A percentile compares a stretch with the other conserved stretches of the same genome.
Conservation (phyloP, 441 rosid species). For the Biscutella laevigata region DNA sequence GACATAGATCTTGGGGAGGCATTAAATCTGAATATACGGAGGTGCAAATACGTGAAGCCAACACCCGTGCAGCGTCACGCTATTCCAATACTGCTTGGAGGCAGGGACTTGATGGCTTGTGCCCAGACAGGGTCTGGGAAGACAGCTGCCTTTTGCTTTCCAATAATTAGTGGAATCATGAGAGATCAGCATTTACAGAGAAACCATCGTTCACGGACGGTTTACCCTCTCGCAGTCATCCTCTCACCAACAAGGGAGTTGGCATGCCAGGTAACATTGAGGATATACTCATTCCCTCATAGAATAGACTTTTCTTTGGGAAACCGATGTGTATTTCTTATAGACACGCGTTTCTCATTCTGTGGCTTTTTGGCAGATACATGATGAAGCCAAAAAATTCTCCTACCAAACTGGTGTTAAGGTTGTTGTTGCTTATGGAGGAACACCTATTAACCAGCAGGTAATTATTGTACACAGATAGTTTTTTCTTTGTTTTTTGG, state of each 20-base stretch:
- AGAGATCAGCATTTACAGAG: slow-evolving; percentile 38
- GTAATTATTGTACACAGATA: slow-evolving; percentile 15
- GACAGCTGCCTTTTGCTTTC: too few species aligned
- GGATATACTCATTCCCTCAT: neutral
- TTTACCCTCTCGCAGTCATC: slow-evolving; percentile 53
- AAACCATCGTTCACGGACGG: slow-evolving; percentile 43
- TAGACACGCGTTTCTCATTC: neutral
- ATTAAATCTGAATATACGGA: slow-evolving; percentile 40
- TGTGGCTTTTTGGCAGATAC: slow-evolving; percentile 34
- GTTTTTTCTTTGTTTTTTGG: neutral
- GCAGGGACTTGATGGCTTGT: too few species aligned
- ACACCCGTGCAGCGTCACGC: slow-evolving; percentile 58
- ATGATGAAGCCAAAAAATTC: slow-evolving; percentile 55
- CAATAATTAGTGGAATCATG: slow-evolving; percentile 57
- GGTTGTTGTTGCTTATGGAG: slow-evolving; percentile 61
- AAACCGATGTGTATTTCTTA: neutral
- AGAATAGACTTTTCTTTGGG: neutral
- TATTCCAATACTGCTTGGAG: slow-evolving; percentile 39
- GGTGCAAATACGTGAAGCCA: slow-evolving; percentile 58
- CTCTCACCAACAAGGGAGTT: slow-evolving; percentile 57
- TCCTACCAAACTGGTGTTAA: slow-evolving; percentile 63
- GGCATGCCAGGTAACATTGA: slow-evolving; percentile 40
- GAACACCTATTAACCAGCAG: slow-evolving; percentile 54
- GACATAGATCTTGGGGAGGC: slow-evolving; percentile 53
- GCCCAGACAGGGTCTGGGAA: too few species aligned